A percentile compares a stretch with the other conserved stretches of the same genome.
These are phyloP conservation scores for Globisporangium nodosum DNA, from an alignment of 352 stramenopile genomes.

Conservation along the genomic window DNA sequence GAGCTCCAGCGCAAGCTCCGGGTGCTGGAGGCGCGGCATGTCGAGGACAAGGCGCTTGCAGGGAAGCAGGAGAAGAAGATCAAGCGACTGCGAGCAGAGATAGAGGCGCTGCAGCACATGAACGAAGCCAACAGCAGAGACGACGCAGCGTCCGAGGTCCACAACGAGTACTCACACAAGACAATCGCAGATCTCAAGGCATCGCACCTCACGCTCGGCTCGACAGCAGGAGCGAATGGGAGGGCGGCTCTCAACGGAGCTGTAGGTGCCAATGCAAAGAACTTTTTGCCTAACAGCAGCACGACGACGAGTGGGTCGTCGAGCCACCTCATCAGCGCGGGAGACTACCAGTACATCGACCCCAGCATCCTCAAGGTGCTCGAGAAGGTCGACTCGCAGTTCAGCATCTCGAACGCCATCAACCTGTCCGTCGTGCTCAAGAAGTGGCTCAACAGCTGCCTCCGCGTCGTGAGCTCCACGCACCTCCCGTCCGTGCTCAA, in stretches of 20 bases:
- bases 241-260: background rate
- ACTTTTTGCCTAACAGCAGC: background rate
- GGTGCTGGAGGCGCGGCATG: slow-evolving; percentile 55
- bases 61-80: slow-evolving; percentile 62
- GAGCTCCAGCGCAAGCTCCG: slow-evolving; percentile 57
- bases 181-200: slow-evolving; percentile 8
- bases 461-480: slow-evolving; percentile 51
- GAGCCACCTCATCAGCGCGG: slow-evolving; percentile 28
- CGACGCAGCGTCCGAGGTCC: slow-evolving; percentile 15
- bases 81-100: slow-evolving; percentile 60
- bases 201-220: slow-evolving; percentile 4
- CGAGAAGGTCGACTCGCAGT: slow-evolving; percentile 81
- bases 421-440: slow-evolving; percentile 56
- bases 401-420: slow-evolving; percentile 81
- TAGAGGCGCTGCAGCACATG: slow-evolving; percentile 76
- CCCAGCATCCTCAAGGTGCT: slow-evolving; percentile 76
- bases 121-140: slow-evolving; percentile 34
- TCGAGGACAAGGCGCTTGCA: slow-evolving; percentile 48
- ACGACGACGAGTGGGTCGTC: slow-evolving; percentile 3
- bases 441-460: slow-evolving; percentile 68
- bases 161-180: slow-evolving; percentile 15
- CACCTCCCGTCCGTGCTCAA: slow-evolving; percentile 36
- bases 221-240: background rate
- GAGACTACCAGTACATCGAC: slow-evolving; percentile 68
- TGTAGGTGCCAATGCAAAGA: background rate